A percentile compares a stretch with the other conserved stretches of the same genome.
These are phyloP conservation scores for Hypoxylon cercidicola DNA, from an alignment of 495 filamentous ascomycete species.

Conservation along the genomic window DNA sequence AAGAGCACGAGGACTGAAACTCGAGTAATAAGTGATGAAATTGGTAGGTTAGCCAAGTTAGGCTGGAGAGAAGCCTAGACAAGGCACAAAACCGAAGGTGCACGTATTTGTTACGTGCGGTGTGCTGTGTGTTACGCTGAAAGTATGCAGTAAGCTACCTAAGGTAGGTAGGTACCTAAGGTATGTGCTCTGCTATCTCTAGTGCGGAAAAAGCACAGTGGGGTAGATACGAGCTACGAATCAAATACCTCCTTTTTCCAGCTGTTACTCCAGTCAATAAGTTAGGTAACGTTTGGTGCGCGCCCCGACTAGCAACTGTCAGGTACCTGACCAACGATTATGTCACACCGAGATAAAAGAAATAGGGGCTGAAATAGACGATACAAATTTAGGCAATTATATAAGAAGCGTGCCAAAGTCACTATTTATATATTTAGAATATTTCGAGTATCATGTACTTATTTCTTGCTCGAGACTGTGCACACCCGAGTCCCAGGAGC, in stretches of 20 bases:
- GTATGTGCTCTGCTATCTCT: background rate
- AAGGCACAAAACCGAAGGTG: constrained; percentile 27
- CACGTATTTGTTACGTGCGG: background rate
- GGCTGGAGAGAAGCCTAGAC: constrained; percentile 13
- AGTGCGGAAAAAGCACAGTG: background rate
- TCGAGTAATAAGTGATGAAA: constrained; percentile 28
- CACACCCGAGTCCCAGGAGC: too few relatives aligned
- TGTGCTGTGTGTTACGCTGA: constrained; percentile 15
- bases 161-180: background rate
- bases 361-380: background rate
- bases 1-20: constrained; percentile 39
- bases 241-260: background rate
- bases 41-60: constrained; percentile 21
- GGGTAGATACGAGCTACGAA: constrained; percentile 1
- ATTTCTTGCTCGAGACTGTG: too few relatives aligned
- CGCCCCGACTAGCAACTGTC: background rate
- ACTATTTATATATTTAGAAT: too few relatives aligned
- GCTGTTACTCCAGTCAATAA: background rate
- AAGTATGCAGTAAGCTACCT: too few relatives aligned
- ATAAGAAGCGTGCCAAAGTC: too few relatives aligned
- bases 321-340: background rate
- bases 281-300: background rate
- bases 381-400: too few relatives aligned
- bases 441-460: too few relatives aligned
- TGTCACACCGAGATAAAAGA: background rate